A percentile compares a stretch with the other conserved stretches of the same genome.
These are phyloP conservation scores for Podochytrium sp. DNA, from an alignment of 192 early-diverging fungal species.

Conservation along the genomic window DNA sequence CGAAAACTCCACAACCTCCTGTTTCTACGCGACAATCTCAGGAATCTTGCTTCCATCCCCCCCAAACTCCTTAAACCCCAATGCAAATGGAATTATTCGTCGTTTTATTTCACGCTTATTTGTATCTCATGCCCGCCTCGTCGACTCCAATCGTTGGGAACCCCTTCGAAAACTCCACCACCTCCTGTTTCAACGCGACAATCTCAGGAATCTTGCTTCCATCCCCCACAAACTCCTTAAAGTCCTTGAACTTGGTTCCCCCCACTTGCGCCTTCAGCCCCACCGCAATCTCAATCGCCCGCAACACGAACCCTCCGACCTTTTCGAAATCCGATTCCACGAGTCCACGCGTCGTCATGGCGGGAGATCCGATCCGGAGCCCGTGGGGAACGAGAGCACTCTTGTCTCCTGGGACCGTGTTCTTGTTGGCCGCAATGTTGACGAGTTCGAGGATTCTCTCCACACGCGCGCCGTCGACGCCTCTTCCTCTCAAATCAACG, in stretches of 20 bases:
- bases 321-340: slow-evolving; percentile 85
- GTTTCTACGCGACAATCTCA: slow-evolving; percentile 73
- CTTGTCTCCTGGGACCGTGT: slow-evolving; percentile 98
- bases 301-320: slow-evolving; percentile 85
- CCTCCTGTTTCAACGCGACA: slow-evolving; percentile 73
- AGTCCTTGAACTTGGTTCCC: slow-evolving; percentile 83
- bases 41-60: slow-evolving; percentile 51
- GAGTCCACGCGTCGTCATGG: slow-evolving; percentile 96
- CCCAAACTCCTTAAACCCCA: slow-evolving; percentile 84
- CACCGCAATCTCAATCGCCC: slow-evolving; percentile 80
- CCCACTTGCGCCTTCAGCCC: slow-evolving; percentile 67
- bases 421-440: slow-evolving; percentile 99
- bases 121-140: slow-evolving; percentile 22
- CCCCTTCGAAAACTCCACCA: slow-evolving; percentile 77
- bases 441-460: slow-evolving; percentile 93
- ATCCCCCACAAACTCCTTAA: slow-evolving; percentile 80
- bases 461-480: slow-evolving; percentile 93
- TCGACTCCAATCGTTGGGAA: slow-evolving; percentile 88
- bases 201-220: slow-evolving; percentile 57
- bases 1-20: slow-evolving; percentile 83
- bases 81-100: neutral
- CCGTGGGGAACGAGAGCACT: slow-evolving; percentile 91
- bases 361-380: slow-evolving; percentile 88
- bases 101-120: slow-evolving; percentile 13
- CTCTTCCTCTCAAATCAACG: slow-evolving; percentile 81